phyloP scores from a whole-genome alignment of 305 asterid species.

The Solanum chacoense region DNA sequence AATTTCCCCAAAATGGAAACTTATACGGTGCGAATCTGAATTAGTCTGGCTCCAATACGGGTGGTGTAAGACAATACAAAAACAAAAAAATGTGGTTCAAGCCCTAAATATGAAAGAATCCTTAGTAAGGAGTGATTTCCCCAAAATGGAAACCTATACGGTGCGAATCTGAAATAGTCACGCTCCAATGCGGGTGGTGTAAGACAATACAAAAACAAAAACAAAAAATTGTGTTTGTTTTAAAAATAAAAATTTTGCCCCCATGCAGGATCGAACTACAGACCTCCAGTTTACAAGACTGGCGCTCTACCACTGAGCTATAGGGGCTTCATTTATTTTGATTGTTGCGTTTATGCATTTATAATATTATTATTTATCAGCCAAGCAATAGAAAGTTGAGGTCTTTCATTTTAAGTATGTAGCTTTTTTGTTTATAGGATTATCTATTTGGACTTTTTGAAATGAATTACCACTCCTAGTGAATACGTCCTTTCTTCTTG shows the following conservation, averaged over 20 bases:
- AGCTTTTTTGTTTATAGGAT: not conserved
- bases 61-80: not conserved
- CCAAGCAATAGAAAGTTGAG: not conserved
- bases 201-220: too few species aligned
- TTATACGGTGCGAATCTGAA: too few species aligned
- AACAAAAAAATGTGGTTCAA: too few species aligned
- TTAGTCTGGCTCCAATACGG: not conserved
- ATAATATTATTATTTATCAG: too few species aligned
- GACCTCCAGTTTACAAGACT: constrained; percentile 99
- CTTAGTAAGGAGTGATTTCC: too few species aligned
- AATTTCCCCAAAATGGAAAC: not conserved
- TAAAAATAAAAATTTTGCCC: constrained; percentile 18
- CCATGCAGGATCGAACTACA: constrained; percentile 96
- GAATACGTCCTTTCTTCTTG: not conserved
- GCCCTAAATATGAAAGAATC: too few species aligned
- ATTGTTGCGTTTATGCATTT: too few species aligned
- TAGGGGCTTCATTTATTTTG: constrained; percentile 31
- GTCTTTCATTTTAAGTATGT: not conserved
- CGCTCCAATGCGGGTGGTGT: too few species aligned
- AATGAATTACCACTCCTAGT: not conserved
- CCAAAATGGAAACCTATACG: too few species aligned
- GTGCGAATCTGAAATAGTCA: too few species aligned
- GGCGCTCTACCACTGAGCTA: constrained; percentile 99
- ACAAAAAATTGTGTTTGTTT: not conserved
- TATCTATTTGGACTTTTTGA: not conserved